Conservation (phyloP, 345 rosid species). For the Boechera divaricarpa region DNA sequence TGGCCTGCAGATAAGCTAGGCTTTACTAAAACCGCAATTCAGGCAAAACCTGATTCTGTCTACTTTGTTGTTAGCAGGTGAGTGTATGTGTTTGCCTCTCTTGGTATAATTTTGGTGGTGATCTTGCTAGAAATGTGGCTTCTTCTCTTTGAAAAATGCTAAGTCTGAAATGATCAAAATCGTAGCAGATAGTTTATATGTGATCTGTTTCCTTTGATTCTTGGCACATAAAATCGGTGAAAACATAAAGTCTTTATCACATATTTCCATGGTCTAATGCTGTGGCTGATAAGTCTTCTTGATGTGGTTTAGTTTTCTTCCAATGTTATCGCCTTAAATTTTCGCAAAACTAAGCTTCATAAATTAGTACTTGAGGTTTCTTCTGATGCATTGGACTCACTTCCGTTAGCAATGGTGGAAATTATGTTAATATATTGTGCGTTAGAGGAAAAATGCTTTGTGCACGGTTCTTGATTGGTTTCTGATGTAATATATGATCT, state of each 20-base stretch:
- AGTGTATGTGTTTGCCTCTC: background rate
- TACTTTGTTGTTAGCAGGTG: conserved; percentile 97
- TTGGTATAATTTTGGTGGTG: background rate
- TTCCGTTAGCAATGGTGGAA: background rate
- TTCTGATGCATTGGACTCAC: background rate
- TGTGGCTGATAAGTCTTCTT: background rate
- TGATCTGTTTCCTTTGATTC: conserved; percentile 10
- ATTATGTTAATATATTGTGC: background rate
- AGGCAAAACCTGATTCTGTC: conserved; percentile 95
- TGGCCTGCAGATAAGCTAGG: conserved; percentile 99
- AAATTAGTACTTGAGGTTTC: background rate
- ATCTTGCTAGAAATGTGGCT: conserved; percentile 20
- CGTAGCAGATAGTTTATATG: background rate
- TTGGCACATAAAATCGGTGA: background rate
- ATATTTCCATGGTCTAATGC: background rate
- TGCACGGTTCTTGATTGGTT: conserved; percentile 13
- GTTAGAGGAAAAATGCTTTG: background rate
- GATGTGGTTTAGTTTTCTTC: background rate
- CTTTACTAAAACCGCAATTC: conserved; percentile 96
- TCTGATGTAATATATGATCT: conserved; percentile 8
- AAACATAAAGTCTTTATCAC: conserved; percentile 14
- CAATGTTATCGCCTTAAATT: background rate
- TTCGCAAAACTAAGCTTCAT: background rate
- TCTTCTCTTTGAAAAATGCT: background rate
- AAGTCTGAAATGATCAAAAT: background rate